Percentiles rank a stretch among this genome's conserved stretches.
phyloP scores from a whole-genome alignment of 345 rosid species.

The Abelmoschus esculentus region DNA sequence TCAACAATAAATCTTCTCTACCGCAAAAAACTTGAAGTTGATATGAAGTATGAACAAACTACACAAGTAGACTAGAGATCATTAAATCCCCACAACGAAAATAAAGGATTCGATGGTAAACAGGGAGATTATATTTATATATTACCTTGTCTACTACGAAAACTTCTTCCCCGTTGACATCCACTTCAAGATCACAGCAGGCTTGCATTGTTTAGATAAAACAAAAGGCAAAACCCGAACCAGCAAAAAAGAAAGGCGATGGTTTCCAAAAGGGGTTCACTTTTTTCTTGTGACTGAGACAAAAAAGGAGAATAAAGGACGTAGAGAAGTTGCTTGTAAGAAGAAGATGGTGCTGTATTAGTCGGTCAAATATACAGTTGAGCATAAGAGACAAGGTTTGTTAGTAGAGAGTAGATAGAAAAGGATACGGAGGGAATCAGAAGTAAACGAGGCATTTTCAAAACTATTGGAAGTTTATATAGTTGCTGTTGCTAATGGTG shows the following conservation, averaged over 20 bases:
- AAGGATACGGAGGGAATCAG: slow-evolving; percentile 14
- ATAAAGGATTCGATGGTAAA: too few species aligned
- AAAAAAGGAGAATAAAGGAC: background rate
- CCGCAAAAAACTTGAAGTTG: too few species aligned
- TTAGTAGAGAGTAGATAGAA: slow-evolving; percentile 7
- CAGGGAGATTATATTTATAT: too few species aligned
- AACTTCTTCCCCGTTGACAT: slow-evolving; percentile 47
- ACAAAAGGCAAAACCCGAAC: background rate
- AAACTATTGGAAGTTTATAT: background rate
- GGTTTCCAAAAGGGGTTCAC: slow-evolving; percentile 3
- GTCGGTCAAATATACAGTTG: slow-evolving; percentile 22
- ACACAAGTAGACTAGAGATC: too few species aligned
- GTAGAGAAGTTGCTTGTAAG: background rate
- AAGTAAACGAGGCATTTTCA: slow-evolving; percentile 5
- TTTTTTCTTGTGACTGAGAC: background rate
- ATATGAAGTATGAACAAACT: too few species aligned
- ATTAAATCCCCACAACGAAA: too few species aligned
- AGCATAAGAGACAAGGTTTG: slow-evolving; percentile 11
- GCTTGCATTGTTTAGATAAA: slow-evolving; percentile 27
- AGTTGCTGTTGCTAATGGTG: background rate
- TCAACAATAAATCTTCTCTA: too few species aligned
- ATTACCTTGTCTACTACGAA: slow-evolving; percentile 53
- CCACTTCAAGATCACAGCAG: slow-evolving; percentile 46
- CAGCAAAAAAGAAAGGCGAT: background rate
- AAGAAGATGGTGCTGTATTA: background rate